These are phyloP conservation scores for Fusarium subglutinans DNA, from an alignment of 2,329 filamentous ascomycete species.

Conservation along the genomic window DNA sequence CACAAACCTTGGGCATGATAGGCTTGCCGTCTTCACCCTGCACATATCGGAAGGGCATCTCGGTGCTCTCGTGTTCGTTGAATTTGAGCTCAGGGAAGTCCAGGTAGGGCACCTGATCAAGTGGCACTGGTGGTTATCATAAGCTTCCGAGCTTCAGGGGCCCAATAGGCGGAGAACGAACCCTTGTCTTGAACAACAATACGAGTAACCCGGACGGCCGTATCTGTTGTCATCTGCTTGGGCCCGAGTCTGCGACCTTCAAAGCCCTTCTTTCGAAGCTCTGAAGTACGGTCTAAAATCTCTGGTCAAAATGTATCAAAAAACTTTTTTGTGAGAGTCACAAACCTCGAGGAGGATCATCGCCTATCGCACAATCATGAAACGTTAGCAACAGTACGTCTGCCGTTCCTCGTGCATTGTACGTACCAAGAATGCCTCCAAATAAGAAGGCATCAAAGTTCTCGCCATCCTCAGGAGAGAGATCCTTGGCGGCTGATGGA, in stretches of 20 bases:
- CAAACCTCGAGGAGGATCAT: conserved; percentile 91
- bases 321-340: conserved; percentile 16
- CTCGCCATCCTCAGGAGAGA: conserved; percentile 84
- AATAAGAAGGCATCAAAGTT: conserved; percentile 92
- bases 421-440: conserved; percentile 89
- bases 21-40: conserved; percentile 77
- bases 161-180: conserved; percentile 52
- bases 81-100: conserved; percentile 92
- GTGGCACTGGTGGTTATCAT: conserved; percentile 64
- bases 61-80: conserved; percentile 89
- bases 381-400: conserved; percentile 16
- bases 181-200: conserved; percentile 87
- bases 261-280: conserved; percentile 93
- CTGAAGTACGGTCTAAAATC: conserved; percentile 86
- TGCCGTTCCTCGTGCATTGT: neutral
- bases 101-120: conserved; percentile 82
- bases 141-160: neutral
- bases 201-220: conserved; percentile 91
- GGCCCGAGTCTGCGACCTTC: conserved; percentile 86
- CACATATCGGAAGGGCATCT: conserved; percentile 99
- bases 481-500: conserved; percentile 81
- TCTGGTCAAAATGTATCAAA: conserved; percentile 17
- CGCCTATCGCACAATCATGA: conserved; percentile 63
- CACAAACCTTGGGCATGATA: conserved; percentile 84
- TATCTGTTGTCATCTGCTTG: conserved; percentile 98